A percentile compares a stretch with the other conserved stretches of the same genome.
phyloP scores from a whole-genome alignment of 1,284 basidiomycete species.

The Farysia itapuensis region DNA sequence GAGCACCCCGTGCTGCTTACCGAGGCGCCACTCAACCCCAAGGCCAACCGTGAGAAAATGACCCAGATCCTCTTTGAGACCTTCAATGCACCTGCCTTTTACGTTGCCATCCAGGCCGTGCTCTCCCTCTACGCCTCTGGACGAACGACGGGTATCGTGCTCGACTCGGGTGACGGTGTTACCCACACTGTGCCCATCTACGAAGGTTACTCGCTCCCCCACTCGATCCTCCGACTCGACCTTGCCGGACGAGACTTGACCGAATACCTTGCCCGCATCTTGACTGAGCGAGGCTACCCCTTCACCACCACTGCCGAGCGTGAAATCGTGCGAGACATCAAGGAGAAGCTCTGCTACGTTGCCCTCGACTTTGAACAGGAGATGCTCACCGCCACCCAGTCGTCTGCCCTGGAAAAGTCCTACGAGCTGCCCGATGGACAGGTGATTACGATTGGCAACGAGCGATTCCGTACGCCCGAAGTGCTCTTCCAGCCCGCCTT shows the following conservation, averaged over 20 bases:
- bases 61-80: slow-evolving; percentile 98
- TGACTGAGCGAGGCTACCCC: slow-evolving; percentile 89
- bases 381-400: slow-evolving; percentile 87
- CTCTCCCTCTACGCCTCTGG: slow-evolving; percentile 89
- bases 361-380: slow-evolving; percentile 96
- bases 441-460: slow-evolving; percentile 94
- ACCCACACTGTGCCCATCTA: slow-evolving; percentile 92
- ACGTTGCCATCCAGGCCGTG: slow-evolving; percentile 89
- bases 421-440: slow-evolving; percentile 96
- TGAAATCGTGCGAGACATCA: slow-evolving; percentile 96
- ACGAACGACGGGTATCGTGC: slow-evolving; percentile 87
- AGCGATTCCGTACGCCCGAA: slow-evolving; percentile 95
- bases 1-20: slow-evolving; percentile 92
- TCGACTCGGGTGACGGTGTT: slow-evolving; percentile 92
- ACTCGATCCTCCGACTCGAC: slow-evolving; percentile 92
- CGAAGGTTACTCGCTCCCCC: slow-evolving; percentile 91
- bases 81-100: slow-evolving; percentile 90
- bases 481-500: slow-evolving; percentile 95
- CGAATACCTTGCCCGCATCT: slow-evolving; percentile 83
- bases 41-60: slow-evolving; percentile 94
- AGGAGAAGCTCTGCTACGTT: slow-evolving; percentile 97
- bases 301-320: slow-evolving; percentile 91
- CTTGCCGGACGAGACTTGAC: slow-evolving; percentile 94
- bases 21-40: slow-evolving; percentile 91
- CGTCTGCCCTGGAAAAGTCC: slow-evolving; percentile 87